Conservation (phyloP, 148 eudicot species). For the Persicaria maculosa region DNA sequence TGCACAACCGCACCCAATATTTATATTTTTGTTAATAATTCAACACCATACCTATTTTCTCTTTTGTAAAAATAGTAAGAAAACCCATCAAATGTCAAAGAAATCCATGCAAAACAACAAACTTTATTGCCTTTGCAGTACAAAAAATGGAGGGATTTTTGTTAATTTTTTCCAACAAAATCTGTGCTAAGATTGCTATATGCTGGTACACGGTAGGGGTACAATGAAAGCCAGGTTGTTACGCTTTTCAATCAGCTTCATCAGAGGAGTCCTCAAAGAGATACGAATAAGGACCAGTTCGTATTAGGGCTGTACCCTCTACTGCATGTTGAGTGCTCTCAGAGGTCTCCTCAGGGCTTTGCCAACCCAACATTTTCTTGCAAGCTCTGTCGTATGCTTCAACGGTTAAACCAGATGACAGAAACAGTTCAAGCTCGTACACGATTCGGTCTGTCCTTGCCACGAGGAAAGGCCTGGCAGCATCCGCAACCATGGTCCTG, state of each 20-base stretch:
- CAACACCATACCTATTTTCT: no score
- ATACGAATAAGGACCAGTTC: constrained; percentile 24
- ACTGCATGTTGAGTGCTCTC: constrained; percentile 25
- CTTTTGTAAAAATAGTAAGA: no score
- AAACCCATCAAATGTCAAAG: no score
- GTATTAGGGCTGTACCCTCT: constrained; percentile 1
- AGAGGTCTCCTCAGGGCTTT: constrained; percentile 26
- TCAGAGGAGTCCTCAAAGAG: constrained; percentile 50
- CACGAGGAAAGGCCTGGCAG: constrained; percentile 59
- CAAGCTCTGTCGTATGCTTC: constrained; percentile 71
- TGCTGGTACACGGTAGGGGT: not conserved
- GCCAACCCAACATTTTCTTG: constrained; percentile 52
- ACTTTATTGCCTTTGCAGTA: not conserved
- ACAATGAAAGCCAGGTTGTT: not conserved
- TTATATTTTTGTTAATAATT: no score
- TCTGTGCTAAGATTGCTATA: not conserved
- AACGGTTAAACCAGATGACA: constrained; percentile 63
- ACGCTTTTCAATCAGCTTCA: constrained; percentile 23
- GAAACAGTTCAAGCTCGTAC: constrained; percentile 60
- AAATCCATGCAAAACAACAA: not conserved
- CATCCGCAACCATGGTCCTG: constrained; percentile 39
- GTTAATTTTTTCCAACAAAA: not conserved
- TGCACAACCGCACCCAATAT: no score
- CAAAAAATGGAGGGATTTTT: no score
- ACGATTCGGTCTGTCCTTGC: constrained; percentile 68